Base-by-base conservation (phyloP, 805 yeast genomes). In the Saturnispora diversa region DNA sequence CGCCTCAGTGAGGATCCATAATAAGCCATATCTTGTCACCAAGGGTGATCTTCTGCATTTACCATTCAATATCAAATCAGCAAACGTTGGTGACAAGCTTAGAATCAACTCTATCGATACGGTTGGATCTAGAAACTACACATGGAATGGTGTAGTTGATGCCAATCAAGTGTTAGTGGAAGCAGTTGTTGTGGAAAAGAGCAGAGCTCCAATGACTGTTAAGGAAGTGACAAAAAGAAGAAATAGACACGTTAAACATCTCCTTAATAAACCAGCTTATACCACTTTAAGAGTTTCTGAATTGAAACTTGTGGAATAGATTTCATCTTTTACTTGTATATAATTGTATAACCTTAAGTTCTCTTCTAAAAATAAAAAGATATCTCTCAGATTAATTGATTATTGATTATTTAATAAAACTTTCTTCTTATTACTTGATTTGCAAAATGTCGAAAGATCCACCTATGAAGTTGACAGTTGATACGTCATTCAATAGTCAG, bases 11-110 rank as follows among this genome's bases (percentile, higher is more conserved):
- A 77, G 75, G 50, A 73, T 92, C 28, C 92, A 86, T 65, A 76
- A 80, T 60, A 77, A 86, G 61, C 85, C 92, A 31, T 87, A 84
- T 55, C 66, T 92, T 46, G 92, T 92, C 13, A 87, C 97, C 20
- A 75, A 80, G 50, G 99, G 99, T 17, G 99, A 92, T 60, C 73
- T 70, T 49, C 73, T 92, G 39, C 72, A 77, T 19, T 62, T 92
- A 29, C 96, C 97, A 3, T 88, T 75, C 61, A 74, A 77, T 48
- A 56, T 92, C 67, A 80, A 77, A 52, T 74, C 76, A 40, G 92
- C 81, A 9, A 70, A 77, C 39, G 79, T 90, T 4, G 98, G 99
- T 15, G 96, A 88, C 59, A 68, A 69, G n/a, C 66, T 92, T 38
- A 64, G 69, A 35, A 71, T 92, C 56, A 76, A 74, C 46, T 80